These are phyloP conservation scores for Plasmopara viticola DNA, from an alignment of 352 stramenopile genomes.

Conservation along the genomic window DNA sequence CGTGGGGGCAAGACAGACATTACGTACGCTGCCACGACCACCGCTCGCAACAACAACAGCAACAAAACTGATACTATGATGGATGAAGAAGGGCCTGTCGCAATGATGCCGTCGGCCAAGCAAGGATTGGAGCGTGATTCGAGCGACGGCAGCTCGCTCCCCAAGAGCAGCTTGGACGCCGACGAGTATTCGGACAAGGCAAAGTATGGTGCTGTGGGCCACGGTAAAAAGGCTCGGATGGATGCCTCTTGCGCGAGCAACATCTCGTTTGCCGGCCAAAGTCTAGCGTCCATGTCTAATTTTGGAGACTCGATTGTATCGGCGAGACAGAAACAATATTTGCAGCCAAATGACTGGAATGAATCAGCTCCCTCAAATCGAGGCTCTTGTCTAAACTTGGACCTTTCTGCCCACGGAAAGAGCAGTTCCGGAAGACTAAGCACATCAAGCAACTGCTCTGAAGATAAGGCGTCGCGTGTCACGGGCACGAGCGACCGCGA, in stretches of 20 bases:
- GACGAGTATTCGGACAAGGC: constrained; percentile 31
- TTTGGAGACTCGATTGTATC: constrained; percentile 46
- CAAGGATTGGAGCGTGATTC: constrained; percentile 40
- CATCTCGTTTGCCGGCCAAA: constrained; percentile 40
- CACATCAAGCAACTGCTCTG: constrained; percentile 31
- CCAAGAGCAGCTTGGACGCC: constrained; percentile 18
- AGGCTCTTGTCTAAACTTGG: no score
- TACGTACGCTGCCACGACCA: constrained; percentile 45
- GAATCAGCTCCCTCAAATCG: constrained; percentile 17
- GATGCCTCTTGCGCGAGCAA: constrained; percentile 26
- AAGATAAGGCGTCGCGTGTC: constrained; percentile 14
- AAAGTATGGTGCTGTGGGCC: constrained; percentile 15
- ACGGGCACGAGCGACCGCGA: constrained; percentile 22
- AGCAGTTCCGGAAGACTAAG: constrained; percentile 35
- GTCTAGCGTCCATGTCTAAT: constrained; percentile 44
- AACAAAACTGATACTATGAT: constrained; percentile 23
- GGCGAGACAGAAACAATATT: constrained; percentile 35
- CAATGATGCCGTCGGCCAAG: constrained; percentile 32
- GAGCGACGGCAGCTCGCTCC: constrained; percentile 20
- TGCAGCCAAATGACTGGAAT: constrained; percentile 43
- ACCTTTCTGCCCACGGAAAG: constrained; percentile 12
- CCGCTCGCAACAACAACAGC: constrained; percentile 38
- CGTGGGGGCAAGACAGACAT: constrained; percentile 31
- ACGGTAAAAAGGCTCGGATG: constrained; percentile 18
- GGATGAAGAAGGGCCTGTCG: constrained; percentile 28